Evolutionary conservation across 2,329 filamentous ascomycete genomes (phyloP).

Genomic region (Myotisia sp.): DNA sequence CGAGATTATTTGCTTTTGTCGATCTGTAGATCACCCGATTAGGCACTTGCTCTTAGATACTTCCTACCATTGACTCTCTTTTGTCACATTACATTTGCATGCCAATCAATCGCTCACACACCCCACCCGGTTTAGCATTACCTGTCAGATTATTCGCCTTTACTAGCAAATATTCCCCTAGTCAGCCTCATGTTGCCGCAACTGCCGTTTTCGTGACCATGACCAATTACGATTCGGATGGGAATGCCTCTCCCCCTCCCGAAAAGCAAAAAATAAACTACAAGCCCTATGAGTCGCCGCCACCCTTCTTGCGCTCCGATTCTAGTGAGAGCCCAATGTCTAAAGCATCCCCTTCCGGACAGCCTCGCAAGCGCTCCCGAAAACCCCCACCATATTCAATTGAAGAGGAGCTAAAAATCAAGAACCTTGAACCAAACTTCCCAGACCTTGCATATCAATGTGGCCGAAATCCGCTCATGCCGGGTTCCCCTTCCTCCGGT

Average conservation of each 20-base stretch:
- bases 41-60: no score
- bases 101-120: no score
- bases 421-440: slow-evolving; percentile 48
- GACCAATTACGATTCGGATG: slow-evolving; percentile 30
- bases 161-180: no score
- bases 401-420: slow-evolving; percentile 54
- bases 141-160: no score
- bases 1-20: no score
- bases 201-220: no score
- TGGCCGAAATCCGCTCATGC: slow-evolving; percentile 4
- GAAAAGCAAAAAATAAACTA: slow-evolving; percentile 20
- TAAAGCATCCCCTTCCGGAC: slow-evolving; percentile 20
- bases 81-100: no score
- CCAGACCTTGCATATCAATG: slow-evolving; percentile 46
- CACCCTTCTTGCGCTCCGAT: slow-evolving; percentile 22
- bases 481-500: slow-evolving; percentile 5
- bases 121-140: no score
- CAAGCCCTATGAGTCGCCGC: slow-evolving; percentile 18
- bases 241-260: slow-evolving; percentile 25
- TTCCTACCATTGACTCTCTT: no score
- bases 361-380: slow-evolving; percentile 22
- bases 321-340: slow-evolving; percentile 16
- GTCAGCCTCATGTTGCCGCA: no score
- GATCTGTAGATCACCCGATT: no score
- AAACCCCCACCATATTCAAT: slow-evolving; percentile 26